phyloP scores from a whole-genome alignment of 805 yeast genomes.

The Kuraishia hungarica region DNA sequence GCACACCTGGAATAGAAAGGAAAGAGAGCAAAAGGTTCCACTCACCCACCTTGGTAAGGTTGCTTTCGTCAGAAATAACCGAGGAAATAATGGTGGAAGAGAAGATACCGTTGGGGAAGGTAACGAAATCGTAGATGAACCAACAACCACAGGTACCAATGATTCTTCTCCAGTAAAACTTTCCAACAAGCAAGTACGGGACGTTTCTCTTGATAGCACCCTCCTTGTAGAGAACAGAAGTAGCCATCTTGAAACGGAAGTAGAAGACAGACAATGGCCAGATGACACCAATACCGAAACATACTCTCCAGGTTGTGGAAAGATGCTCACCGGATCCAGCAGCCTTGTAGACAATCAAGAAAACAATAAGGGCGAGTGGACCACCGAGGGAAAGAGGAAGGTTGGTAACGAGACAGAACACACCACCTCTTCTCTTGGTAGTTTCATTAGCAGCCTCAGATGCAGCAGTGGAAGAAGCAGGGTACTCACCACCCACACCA shows the following conservation, averaged over 20 bases:
- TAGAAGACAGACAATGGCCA: constrained; percentile 70
- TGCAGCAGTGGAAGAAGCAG: constrained; percentile 60
- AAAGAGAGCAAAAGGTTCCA: constrained; percentile 63
- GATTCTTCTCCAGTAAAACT: constrained; percentile 60
- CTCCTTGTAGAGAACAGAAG: constrained; percentile 55
- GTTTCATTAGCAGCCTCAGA: constrained; percentile 67
- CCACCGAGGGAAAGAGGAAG: constrained; percentile 71
- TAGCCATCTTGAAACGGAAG: constrained; percentile 62
- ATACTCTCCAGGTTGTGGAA: constrained; percentile 58
- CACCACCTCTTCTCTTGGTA: constrained; percentile 54
- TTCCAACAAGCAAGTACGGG: constrained; percentile 51
- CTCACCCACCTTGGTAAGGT: constrained; percentile 54
- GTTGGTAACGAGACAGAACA: constrained; percentile 60
- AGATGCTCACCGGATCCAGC: constrained; percentile 34
- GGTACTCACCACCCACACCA: constrained; percentile 75
- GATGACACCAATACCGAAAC: constrained; percentile 55
- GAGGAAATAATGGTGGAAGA: constrained; percentile 50
- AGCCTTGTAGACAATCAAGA: constrained; percentile 58
- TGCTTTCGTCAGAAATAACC: constrained; percentile 30
- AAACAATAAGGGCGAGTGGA: constrained; percentile 63
- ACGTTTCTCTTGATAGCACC: constrained; percentile 51
- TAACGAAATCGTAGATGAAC: constrained; percentile 76
- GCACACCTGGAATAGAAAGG: constrained; percentile 66
- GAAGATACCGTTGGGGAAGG: constrained; percentile 72
- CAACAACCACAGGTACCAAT: constrained; percentile 69